A percentile compares a stretch with the other conserved stretches of the same genome.
Conservation (phyloP, 108 stramenopile species). For the Aurantiochytrium sp. region DNA sequence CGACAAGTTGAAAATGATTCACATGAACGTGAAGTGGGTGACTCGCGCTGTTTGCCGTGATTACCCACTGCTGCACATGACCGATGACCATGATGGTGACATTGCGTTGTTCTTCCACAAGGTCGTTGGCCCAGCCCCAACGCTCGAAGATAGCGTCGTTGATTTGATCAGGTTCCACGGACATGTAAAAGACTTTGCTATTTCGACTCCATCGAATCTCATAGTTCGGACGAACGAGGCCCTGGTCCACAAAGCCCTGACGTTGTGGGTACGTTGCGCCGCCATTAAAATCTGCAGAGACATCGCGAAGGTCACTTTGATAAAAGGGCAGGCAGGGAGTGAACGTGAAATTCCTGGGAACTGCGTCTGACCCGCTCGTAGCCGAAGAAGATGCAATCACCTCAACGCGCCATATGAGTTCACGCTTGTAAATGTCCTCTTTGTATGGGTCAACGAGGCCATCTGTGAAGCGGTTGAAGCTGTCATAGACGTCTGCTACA, state of each 20-base stretch:
- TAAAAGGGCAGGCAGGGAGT: background rate
- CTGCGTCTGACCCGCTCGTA: background rate
- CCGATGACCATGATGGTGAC: background rate
- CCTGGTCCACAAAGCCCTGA: background rate
- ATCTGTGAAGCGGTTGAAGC: background rate
- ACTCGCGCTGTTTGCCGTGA: background rate
- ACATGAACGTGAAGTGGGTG: conserved; percentile 6
- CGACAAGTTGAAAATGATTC: background rate
- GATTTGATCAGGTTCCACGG: background rate
- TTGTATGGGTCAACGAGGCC: background rate
- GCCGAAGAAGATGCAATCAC: background rate
- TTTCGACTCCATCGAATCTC: background rate
- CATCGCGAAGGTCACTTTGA: background rate
- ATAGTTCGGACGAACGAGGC: background rate
- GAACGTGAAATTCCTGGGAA: background rate
- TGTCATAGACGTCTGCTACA: background rate
- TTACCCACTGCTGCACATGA: background rate
- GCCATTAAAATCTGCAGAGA: background rate
- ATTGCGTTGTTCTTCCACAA: background rate
- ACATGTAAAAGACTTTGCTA: too few species aligned
- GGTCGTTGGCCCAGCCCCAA: background rate
- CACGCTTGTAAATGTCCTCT: background rate
- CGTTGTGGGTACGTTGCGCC: background rate
- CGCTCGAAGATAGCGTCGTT: background rate
- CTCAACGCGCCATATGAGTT: background rate